Conservation (phyloP, 306 rosid genomes). For the Sicyos edulis region DNA sequence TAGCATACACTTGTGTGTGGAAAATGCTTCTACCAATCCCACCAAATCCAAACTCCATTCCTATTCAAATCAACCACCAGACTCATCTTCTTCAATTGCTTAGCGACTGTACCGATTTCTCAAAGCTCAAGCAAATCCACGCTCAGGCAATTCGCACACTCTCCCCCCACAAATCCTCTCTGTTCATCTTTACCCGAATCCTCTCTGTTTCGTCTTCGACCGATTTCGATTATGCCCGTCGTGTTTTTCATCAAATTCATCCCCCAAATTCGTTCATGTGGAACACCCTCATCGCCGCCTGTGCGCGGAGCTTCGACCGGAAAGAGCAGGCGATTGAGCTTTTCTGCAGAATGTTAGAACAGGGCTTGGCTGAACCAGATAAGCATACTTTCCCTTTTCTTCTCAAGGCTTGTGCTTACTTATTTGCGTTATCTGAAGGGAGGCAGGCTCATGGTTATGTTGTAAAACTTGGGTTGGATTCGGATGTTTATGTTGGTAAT, state of each 20-base stretch:
- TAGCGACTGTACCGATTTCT: too few relatives aligned
- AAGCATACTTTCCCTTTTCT: too few relatives aligned
- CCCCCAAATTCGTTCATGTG: slow-evolving; percentile 41
- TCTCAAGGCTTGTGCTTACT: too few relatives aligned
- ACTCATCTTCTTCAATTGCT: slow-evolving; percentile 12
- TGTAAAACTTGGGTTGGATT: slow-evolving; percentile 54
- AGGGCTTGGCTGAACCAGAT: too few relatives aligned
- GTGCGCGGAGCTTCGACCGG: too few relatives aligned
- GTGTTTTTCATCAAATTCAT: slow-evolving; percentile 38
- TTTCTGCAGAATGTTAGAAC: too few relatives aligned
- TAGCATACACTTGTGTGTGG: background rate
- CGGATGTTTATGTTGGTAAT: slow-evolving; percentile 49
- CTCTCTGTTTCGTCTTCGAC: slow-evolving; percentile 32
- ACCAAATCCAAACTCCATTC: slow-evolving; percentile 17
- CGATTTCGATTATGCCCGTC: slow-evolving; percentile 48
- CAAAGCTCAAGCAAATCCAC: slow-evolving; percentile 54
- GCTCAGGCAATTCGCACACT: slow-evolving; percentile 62
- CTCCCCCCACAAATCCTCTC: slow-evolving; percentile 32
- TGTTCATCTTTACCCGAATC: slow-evolving; percentile 33
- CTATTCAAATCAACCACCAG: slow-evolving; percentile 20
- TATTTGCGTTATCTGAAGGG: too few relatives aligned
- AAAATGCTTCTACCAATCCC: slow-evolving; percentile 29
- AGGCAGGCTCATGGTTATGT: slow-evolving; percentile 23
- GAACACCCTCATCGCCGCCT: too few relatives aligned
- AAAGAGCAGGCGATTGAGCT: too few relatives aligned